phyloP scores from a whole-genome alignment of 805 yeast species.

The Cyberlindnera meyerae region DNA sequence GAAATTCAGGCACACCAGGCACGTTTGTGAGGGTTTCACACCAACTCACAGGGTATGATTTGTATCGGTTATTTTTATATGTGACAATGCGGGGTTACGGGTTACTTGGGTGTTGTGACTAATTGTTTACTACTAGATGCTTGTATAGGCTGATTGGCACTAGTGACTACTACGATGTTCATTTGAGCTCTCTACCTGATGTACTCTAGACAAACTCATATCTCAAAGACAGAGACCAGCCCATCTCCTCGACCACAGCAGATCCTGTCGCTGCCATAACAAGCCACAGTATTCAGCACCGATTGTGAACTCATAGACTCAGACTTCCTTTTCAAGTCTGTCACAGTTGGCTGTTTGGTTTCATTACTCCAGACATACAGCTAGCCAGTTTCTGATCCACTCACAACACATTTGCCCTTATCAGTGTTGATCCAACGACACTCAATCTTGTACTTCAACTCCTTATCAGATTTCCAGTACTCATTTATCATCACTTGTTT shows the following conservation, averaged over 20 bases:
- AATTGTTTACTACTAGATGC: too few species aligned
- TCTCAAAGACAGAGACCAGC: neutral
- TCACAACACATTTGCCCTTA: neutral
- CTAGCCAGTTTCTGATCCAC: slow-evolving; percentile 14
- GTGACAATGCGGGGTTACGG: too few species aligned
- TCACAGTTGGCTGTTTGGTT: neutral
- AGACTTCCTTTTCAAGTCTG: neutral
- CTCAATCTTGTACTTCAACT: slow-evolving; percentile 13
- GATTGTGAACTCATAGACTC: neutral
- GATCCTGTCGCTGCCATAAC: neutral
- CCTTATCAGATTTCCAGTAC: neutral
- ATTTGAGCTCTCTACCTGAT: too few species aligned
- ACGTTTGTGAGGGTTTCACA: too few species aligned
- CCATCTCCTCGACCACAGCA: slow-evolving; percentile 7
- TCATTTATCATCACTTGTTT: neutral
- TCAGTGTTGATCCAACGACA: neutral
- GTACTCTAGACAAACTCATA: too few species aligned
- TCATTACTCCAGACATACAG: slow-evolving; percentile 5
- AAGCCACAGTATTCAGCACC: slow-evolving; percentile 1
- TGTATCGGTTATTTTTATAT: too few species aligned
- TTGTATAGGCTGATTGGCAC: too few species aligned
- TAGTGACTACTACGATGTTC: too few species aligned
- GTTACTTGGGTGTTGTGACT: too few species aligned
- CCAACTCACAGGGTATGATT: too few species aligned
- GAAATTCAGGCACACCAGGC: too few species aligned